Evolutionary conservation across 768 basidiomycete genomes (phyloP).

Genomic region (Collybiopsis confluens): DNA sequence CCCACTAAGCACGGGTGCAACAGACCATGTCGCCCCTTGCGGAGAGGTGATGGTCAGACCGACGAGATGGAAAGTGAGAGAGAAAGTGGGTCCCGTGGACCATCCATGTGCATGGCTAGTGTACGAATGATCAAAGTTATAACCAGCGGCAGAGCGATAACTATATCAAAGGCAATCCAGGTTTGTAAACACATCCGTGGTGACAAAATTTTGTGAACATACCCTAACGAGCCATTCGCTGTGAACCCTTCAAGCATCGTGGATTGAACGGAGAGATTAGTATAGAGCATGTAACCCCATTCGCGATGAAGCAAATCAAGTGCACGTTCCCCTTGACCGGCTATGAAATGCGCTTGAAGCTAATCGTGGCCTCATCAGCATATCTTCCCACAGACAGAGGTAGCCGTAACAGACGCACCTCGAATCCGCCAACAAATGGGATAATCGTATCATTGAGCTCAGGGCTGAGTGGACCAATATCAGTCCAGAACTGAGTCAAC

Average conservation of each 20-base stretch:
- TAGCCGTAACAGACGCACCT: slow-evolving; percentile 25
- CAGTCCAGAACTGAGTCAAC: slow-evolving; percentile 43
- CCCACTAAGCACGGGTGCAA: slow-evolving; percentile 40
- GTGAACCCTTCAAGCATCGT: slow-evolving; percentile 38
- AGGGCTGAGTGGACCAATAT: slow-evolving; percentile 42
- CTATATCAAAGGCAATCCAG: slow-evolving; percentile 12
- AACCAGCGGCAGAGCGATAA: slow-evolving; percentile 41
- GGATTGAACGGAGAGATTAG: slow-evolving; percentile 33
- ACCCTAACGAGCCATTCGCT: slow-evolving; percentile 7
- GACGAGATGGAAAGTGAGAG: slow-evolving; percentile 42
- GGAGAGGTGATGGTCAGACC: slow-evolving; percentile 38
- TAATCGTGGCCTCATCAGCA: slow-evolving; percentile 11
- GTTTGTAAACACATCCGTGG: background rate
- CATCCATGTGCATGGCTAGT: slow-evolving; percentile 47
- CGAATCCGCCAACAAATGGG: slow-evolving; percentile 48
- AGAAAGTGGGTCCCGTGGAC: slow-evolving; percentile 45
- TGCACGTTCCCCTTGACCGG: slow-evolving; percentile 40
- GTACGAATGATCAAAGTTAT: slow-evolving; percentile 42
- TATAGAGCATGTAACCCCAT: slow-evolving; percentile 51
- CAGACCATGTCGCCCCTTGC: slow-evolving; percentile 36
- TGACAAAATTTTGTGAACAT: slow-evolving; percentile 13
- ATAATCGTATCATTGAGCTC: slow-evolving; percentile 49
- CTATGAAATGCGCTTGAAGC: slow-evolving; percentile 48
- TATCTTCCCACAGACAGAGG: background rate
- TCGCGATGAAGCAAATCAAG: slow-evolving; percentile 41